Conservation (phyloP, 1,139 yeast genomes). For the Taphrina sp. region DNA sequence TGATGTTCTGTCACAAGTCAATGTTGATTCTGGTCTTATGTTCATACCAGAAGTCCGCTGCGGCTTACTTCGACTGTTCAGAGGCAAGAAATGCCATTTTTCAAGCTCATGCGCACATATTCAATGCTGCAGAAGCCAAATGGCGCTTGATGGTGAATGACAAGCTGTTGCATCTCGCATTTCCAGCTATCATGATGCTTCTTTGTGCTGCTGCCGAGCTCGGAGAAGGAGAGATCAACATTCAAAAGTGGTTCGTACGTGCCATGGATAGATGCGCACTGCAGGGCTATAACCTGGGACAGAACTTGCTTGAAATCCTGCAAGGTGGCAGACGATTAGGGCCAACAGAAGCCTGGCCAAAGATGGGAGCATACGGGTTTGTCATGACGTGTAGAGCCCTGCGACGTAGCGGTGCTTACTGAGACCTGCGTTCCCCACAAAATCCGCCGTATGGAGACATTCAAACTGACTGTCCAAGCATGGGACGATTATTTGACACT, state of each 20-base stretch:
- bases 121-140: background rate
- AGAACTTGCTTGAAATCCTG: slow-evolving; percentile 2
- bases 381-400: too few species aligned
- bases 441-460: too few species aligned
- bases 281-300: slow-evolving; percentile 7
- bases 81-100: background rate
- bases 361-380: too few species aligned
- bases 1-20: background rate
- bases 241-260: background rate
- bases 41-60: background rate
- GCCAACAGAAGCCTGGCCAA: too few species aligned
- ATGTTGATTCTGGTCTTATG: slow-evolving; percentile 1
- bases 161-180: slow-evolving; percentile 8
- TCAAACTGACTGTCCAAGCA: too few species aligned
- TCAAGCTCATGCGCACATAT: slow-evolving; percentile 1
- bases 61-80: background rate
- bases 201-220: slow-evolving; percentile 3
- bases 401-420: too few species aligned
- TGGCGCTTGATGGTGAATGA: background rate
- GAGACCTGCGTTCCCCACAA: too few species aligned
- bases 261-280: background rate
- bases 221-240: background rate
- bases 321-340: too few species aligned
- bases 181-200: slow-evolving; percentile 11
- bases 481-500: too few species aligned